A percentile compares a stretch with the other conserved stretches of the same genome.
Evolutionary conservation across 2,329 filamentous ascomycete species (phyloP).

Genomic region (Trichoderma sp.): DNA sequence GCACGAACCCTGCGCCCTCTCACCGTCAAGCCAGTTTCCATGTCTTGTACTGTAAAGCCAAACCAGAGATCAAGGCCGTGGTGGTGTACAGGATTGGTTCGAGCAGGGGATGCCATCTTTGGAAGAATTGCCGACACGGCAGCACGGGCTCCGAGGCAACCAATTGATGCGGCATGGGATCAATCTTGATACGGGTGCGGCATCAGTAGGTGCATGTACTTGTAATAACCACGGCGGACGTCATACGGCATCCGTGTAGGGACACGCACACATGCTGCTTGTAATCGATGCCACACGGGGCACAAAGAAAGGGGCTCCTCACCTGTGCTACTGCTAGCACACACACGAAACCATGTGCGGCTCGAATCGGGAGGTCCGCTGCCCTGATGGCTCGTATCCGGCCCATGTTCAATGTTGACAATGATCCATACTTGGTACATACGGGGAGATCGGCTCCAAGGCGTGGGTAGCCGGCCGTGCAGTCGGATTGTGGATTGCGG

Average conservation of each 20-base stretch:
- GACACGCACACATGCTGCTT: not conserved
- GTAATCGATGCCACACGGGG: not conserved
- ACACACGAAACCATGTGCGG: conserved; percentile 5
- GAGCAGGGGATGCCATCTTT: conserved; percentile 1
- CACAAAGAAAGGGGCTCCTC: conserved; percentile 2
- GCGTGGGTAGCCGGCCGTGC: conserved; percentile 11
- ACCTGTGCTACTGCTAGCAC: not conserved
- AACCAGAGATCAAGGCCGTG: not conserved
- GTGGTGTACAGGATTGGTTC: not conserved
- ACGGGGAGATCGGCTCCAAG: conserved; percentile 18
- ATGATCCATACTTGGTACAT: not conserved
- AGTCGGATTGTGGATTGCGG: not conserved
- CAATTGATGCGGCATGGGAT: not conserved
- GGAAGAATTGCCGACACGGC: not conserved
- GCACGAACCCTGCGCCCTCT: conserved; percentile 5
- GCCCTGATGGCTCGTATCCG: conserved; percentile 16
- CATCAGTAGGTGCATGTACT: not conserved
- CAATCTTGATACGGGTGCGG: not conserved
- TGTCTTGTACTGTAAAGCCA: not conserved
- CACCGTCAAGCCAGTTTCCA: not conserved
- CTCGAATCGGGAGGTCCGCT: conserved; percentile 13
- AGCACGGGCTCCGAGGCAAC: not conserved
- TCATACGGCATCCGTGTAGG: not conserved
- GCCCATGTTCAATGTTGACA: not conserved
- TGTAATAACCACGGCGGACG: not conserved